Base-by-base conservation (phyloP, 2,329 filamentous ascomycete genomes). In the Fusarium metavorans region DNA sequence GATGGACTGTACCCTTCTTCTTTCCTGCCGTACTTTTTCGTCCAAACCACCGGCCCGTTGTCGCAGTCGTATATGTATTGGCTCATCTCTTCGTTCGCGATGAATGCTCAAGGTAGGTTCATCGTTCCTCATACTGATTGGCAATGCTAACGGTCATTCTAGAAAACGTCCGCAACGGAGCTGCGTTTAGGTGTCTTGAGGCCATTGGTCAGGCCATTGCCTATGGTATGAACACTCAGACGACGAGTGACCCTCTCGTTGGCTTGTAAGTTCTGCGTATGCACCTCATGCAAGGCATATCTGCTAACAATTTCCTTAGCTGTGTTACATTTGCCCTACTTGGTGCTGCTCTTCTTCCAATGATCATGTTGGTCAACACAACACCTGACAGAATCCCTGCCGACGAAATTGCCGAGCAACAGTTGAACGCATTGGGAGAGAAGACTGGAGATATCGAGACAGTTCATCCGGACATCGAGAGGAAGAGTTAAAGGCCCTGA, bases 11-110 rank as follows among this genome's bases (percentile, higher is more conserved):
- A 86, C 62, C 78, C 85, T 5, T 76, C 79, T 4, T 81, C 84
- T 0, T 87, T 87, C 72, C 76, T 87, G 30, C 85, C 85, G 1
- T 87, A 87, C 69, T 87, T 87, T 76, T 86, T 87, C 70, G 82
- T 87, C 5, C 71, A 79, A 71, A 83, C 82, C 7, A 83, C 82
- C 1, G 82, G 82, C 0, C 84, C 84, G 1, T 69, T 85, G 41
- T 85, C 83, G 32, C 84, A 85, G 77, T 85, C 83, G 2, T 85
- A 85, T 62, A 85, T 85, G 83, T 85, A 85, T 68, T 85, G 83
- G 83, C 79, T 85, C 6, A 69, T 85, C 11, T 85, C 83, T 1
- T 85, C 83, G 1, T 85, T 85, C 72, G 83, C 54, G 3, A 58
- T 37, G 35, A 39, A 58, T 39, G 54, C 54, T 13, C 54, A 58